Percentiles rank a stretch among this genome's conserved stretches.
These are phyloP conservation scores for Batkoa obscura DNA, from an alignment of 371 early-diverging fungal genomes.

Conservation along the genomic window DNA sequence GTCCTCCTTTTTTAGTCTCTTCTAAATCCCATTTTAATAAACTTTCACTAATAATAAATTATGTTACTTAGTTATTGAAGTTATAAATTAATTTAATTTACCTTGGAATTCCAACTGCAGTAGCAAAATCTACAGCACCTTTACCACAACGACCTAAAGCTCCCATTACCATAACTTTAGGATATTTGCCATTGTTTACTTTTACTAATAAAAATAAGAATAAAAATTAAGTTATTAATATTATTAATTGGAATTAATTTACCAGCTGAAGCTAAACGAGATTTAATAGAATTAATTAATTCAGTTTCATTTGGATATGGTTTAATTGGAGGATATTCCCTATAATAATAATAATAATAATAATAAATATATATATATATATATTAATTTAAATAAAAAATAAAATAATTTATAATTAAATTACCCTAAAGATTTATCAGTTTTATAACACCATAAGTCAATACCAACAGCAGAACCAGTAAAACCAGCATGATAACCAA, in stretches of 20 bases:
- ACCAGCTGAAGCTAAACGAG: constrained; percentile 47
- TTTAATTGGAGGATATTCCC: constrained; percentile 42
- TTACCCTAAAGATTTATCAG: constrained; percentile 7
- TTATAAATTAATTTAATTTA: no score
- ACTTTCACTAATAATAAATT: no score
- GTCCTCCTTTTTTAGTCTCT: constrained; percentile 85
- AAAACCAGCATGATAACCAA: constrained; percentile 93
- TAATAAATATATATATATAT: no score
- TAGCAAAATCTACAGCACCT: constrained; percentile 74
- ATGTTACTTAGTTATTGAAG: no score
- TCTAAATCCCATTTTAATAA: constrained; percentile 89
- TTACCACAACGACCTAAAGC: constrained; percentile 90
- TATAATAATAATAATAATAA: no score
- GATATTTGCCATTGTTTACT: constrained; percentile 35
- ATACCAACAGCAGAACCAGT: constrained; percentile 84
- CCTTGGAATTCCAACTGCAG: constrained; percentile 70
- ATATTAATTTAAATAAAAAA: constrained; percentile 12
- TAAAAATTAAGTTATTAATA: not conserved
- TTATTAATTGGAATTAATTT: constrained; percentile 9
- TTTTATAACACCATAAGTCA: constrained; percentile 79
- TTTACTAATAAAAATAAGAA: constrained; percentile 1
- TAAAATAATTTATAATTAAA: constrained; percentile 4
- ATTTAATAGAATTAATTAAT: constrained; percentile 49
- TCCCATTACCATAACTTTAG: constrained; percentile 90
- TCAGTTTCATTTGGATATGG: constrained; percentile 71